Base-by-base conservation (phyloP, 345 rosid genomes). In the Melaleuca alternifolia region DNA sequence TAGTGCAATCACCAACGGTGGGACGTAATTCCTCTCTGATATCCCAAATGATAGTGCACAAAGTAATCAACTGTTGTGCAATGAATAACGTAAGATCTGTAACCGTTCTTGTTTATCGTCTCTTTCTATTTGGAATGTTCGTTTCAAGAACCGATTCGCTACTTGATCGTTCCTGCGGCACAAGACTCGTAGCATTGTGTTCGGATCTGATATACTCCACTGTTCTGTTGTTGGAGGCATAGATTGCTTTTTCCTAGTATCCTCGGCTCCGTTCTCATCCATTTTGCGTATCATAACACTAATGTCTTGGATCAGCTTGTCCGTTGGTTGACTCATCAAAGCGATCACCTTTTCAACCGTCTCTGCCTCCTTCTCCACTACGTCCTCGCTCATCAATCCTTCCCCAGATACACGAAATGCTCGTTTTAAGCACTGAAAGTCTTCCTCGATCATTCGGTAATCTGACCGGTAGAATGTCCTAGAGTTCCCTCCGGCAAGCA, bases 141-240 rank as follows among this genome's bases (percentile, higher is more conserved):
- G 94, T 90, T 93, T 96, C 59, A 97, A 88, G 89, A 93, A 97
- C 28, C 84, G 93, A 59, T 93, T 94, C 21, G 98, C 97, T 3
- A 89, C 90, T 51, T 92, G 91, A 84, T 96, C 98, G 59, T 95
- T 93, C 89, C 98, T 92, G 87, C 96, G 91, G 90, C 98, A 97
- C 85, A 97, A 87, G 15, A 97, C 94, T 83, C 98, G 92, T 23
- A 96, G 86, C 26, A 95, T 93, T 26, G 97, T 95, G 88, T 96
- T 97, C 1, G 98, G 98, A 93, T 96, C 98, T 4, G 96, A 89
- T 84, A 94, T 89, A 87, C 91, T 93, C 98, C 98, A 97, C 85
- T 92, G 59, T 51, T 96, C 97, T 0, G 96, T 95, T 23, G 96
- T 94, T 13, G 96, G 98, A 23, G 98, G 98, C 95, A 97, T 92